phyloP scores from a whole-genome alignment of 2,329 filamentous ascomycete species.

The Sarocladiaceae sp. region DNA sequence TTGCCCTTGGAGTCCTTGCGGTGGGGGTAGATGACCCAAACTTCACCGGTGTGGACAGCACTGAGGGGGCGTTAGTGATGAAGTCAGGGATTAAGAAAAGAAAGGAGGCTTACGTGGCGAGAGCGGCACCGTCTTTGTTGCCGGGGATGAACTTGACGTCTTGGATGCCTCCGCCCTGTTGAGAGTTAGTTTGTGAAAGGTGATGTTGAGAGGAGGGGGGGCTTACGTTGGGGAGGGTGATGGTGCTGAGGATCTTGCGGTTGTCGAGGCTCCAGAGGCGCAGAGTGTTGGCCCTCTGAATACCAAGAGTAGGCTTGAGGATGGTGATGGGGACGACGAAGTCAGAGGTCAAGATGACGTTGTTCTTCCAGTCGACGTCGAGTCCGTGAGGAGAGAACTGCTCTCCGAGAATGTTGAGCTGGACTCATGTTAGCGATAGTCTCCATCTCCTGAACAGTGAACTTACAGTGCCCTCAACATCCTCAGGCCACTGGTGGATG shows the following conservation, averaged over 20 bases:
- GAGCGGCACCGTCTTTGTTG: slow-evolving; percentile 52
- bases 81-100: no score
- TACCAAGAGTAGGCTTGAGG: slow-evolving; percentile 53
- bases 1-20: slow-evolving; percentile 50
- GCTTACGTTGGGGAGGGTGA: slow-evolving; percentile 52
- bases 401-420: slow-evolving; percentile 52
- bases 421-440: not conserved
- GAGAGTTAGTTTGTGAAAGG: not conserved
- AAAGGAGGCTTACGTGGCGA: slow-evolving; percentile 40
- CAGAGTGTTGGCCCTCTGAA: slow-evolving; percentile 51
- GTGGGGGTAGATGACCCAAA: slow-evolving; percentile 64
- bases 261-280: slow-evolving; percentile 53
- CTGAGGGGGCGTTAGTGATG: slow-evolving; percentile 14
- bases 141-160: slow-evolving; percentile 64
- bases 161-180: slow-evolving; percentile 53
- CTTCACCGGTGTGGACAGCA: slow-evolving; percentile 54
- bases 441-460: not conserved
- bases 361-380: slow-evolving; percentile 51
- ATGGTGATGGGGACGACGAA: slow-evolving; percentile 59
- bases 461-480: slow-evolving; percentile 38
- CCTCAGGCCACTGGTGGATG: slow-evolving; percentile 58
- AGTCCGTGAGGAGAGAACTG: slow-evolving; percentile 61
- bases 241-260: slow-evolving; percentile 52
- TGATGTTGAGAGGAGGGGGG: not conserved
- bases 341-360: slow-evolving; percentile 57